Percentiles rank a stretch among this genome's conserved stretches.
Conservation (phyloP, 257 asterid species). For the Gynochthodes officinalis region DNA sequence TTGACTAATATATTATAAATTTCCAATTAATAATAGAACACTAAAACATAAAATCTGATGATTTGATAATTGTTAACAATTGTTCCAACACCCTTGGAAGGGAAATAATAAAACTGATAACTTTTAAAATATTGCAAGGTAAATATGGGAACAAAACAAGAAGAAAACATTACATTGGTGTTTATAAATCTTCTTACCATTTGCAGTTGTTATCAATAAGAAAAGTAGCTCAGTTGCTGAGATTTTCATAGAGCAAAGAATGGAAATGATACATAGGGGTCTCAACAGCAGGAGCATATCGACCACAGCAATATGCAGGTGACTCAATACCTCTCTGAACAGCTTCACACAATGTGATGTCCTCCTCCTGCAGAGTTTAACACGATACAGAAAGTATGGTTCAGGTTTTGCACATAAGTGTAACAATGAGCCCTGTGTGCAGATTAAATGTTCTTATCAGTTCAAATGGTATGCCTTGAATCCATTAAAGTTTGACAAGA, state of each 20-base stretch:
- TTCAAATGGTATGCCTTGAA: not conserved
- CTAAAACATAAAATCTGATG: too few relatives aligned
- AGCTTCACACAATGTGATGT: conserved; percentile 45
- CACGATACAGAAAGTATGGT: not conserved
- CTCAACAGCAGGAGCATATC: conserved; percentile 74
- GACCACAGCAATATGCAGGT: conserved; percentile 59
- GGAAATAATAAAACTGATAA: not conserved
- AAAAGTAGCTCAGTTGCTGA: conserved; percentile 16
- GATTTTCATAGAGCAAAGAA: conserved; percentile 41
- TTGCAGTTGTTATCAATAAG: not conserved
- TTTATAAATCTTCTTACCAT: too few relatives aligned
- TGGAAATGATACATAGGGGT: conserved; percentile 94
- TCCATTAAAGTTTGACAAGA: not conserved
- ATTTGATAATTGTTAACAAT: too few relatives aligned
- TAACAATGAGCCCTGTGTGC: not conserved
- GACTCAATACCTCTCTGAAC: conserved; percentile 82
- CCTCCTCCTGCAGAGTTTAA: conserved; percentile 55
- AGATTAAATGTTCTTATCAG: not conserved
- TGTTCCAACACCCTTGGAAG: not conserved
- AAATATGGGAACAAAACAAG: not conserved
- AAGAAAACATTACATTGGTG: not conserved
- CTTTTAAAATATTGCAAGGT: too few relatives aligned
- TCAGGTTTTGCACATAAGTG: not conserved
- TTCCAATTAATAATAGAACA: too few relatives aligned
- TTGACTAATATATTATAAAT: too few relatives aligned